Percentiles rank a stretch among this genome's conserved stretches.
These are phyloP conservation scores for Orychophragmus violaceus DNA, from an alignment of 345 rosid species.

Conservation along the genomic window DNA sequence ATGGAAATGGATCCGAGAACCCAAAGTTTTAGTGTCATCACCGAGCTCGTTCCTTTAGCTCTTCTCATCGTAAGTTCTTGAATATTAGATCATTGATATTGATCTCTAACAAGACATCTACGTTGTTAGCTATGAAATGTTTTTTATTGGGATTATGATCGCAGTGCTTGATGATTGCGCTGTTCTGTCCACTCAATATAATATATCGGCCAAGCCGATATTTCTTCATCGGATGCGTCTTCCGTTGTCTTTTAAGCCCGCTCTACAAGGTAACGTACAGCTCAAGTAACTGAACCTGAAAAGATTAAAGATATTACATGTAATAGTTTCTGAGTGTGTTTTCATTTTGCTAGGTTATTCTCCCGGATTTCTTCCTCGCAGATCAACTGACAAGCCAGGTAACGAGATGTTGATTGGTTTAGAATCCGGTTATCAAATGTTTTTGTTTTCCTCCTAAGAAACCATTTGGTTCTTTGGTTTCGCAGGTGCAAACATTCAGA, in stretches of 20 bases:
- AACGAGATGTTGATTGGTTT: background rate
- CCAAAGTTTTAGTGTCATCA: constrained; percentile 44
- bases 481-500: constrained; percentile 58
- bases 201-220: constrained; percentile 58
- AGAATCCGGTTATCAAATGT: background rate
- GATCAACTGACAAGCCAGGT: constrained; percentile 90
- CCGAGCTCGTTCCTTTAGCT: constrained; percentile 62
- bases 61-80: constrained; percentile 48
- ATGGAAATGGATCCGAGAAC: constrained; percentile 82
- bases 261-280: constrained; percentile 57
- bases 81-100: background rate
- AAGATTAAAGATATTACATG: background rate
- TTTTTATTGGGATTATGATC: background rate
- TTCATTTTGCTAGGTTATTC: constrained; percentile 46
- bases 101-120: background rate
- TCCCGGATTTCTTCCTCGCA: constrained; percentile 83
- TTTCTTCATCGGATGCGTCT: constrained; percentile 41
- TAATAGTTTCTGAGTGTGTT: background rate
- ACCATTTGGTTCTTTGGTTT: background rate
- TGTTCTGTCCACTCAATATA: constrained; percentile 62
- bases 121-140: background rate
- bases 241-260: constrained; percentile 57
- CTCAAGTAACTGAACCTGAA: background rate
- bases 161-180: constrained; percentile 41
- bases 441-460: background rate